These are phyloP conservation scores for Paraphoma sp. DNA, from an alignment of 2,329 filamentous ascomycete species.

Conservation along the genomic window DNA sequence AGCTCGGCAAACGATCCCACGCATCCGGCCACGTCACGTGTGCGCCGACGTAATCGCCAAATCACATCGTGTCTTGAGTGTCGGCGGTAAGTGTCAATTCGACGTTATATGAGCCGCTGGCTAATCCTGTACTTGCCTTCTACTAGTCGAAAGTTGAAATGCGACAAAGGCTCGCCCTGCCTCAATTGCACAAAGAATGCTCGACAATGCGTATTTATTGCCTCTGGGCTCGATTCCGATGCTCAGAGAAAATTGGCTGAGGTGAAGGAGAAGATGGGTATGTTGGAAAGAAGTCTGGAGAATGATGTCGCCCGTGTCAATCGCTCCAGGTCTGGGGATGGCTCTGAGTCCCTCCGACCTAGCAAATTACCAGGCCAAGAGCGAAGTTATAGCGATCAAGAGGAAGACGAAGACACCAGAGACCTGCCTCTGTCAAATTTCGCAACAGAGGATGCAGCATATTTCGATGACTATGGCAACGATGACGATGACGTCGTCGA, in stretches of 20 bases:
- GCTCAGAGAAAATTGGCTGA: constrained; percentile 74
- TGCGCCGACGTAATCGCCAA: constrained; percentile 46
- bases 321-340: constrained; percentile 10
- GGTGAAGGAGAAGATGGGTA: constrained; percentile 80
- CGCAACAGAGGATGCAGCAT: constrained; percentile 69
- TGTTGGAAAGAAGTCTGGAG: constrained; percentile 73
- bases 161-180: constrained; percentile 76
- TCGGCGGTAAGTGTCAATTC: constrained; percentile 54
- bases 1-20: constrained; percentile 19
- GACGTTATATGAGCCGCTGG: not conserved
- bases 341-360: constrained; percentile 1
- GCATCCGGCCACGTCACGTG: constrained; percentile 33
- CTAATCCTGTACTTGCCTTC: not conserved
- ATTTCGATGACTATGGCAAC: constrained; percentile 67
- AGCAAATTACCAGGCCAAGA: constrained; percentile 40
- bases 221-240: constrained; percentile 71
- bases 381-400: constrained; percentile 63
- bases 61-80: constrained; percentile 50
- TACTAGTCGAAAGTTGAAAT: constrained; percentile 71
- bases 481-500: constrained; percentile 76
- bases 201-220: constrained; percentile 68
- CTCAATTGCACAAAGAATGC: constrained; percentile 65
- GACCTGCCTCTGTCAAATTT: constrained; percentile 68
- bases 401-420: constrained; percentile 62
- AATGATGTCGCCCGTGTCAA: constrained; percentile 65